Percentiles rank a stretch among this genome's conserved stretches.
These are phyloP conservation scores for Lathyrus oleraceus DNA, from an alignment of 306 rosid genomes.

Conservation along the genomic window DNA sequence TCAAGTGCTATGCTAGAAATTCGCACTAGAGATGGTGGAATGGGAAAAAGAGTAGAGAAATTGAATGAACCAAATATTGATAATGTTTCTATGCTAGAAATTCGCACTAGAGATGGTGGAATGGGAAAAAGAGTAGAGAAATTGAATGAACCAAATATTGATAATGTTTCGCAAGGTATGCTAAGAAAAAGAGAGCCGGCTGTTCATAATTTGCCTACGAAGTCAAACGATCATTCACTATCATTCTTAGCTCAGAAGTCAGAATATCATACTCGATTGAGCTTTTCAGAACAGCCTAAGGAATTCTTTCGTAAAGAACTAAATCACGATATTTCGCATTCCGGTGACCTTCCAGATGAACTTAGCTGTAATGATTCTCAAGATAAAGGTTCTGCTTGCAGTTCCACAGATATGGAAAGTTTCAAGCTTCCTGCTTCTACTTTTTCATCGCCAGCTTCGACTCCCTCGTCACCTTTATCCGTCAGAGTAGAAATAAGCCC, in stretches of 20 bases:
- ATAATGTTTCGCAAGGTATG: constrained; percentile 37
- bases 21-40: constrained; percentile 40
- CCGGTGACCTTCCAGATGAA: constrained; percentile 49
- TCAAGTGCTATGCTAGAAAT: constrained; percentile 33
- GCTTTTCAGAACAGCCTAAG: constrained; percentile 46
- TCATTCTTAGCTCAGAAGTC: constrained; percentile 44
- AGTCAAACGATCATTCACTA: constrained; percentile 42
- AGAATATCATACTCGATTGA: constrained; percentile 40
- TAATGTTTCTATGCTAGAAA: constrained; percentile 31
- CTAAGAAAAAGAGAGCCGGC: constrained; percentile 45
- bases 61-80: constrained; percentile 36
- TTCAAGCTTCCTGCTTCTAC: constrained; percentile 42
- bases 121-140: constrained; percentile 41
- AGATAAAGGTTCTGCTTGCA: constrained; percentile 39
- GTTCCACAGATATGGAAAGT: constrained; percentile 37
- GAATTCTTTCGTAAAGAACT: constrained; percentile 39
- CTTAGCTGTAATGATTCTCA: constrained; percentile 40
- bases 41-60: constrained; percentile 42
- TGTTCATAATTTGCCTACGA: constrained; percentile 53
- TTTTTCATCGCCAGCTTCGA: constrained; percentile 37
- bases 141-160: constrained; percentile 36
- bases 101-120: constrained; percentile 40
- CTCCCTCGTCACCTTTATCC: constrained; percentile 25
- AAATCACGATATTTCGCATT: constrained; percentile 39
- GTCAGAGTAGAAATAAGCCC: constrained; percentile 54